Evolutionary conservation across 2,329 filamentous ascomycete species (phyloP).

Genomic region (Fusarium beomiforme): DNA sequence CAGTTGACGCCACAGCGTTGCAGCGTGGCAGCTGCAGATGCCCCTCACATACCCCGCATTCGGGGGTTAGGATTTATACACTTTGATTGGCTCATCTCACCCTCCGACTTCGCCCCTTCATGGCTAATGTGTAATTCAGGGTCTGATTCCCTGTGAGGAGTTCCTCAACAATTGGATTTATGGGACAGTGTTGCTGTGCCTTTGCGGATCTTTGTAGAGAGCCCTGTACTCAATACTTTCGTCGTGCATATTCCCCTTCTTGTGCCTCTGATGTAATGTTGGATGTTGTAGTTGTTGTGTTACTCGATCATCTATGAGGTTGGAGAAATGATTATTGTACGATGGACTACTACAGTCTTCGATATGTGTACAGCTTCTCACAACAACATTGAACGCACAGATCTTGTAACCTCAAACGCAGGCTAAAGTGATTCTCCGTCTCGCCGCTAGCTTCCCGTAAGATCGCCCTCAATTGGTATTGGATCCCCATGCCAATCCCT

Average conservation of each 20-base stretch:
- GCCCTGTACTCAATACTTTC: background rate
- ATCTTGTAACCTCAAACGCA: background rate
- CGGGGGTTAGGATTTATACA: conserved; percentile 23
- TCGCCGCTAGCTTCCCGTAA: conserved; percentile 31
- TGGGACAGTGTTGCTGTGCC: background rate
- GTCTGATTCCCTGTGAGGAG: conserved; percentile 12
- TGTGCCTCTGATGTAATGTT: background rate
- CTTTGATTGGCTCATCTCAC: conserved; percentile 26
- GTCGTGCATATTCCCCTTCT: background rate
- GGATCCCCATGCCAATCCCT: conserved; percentile 22
- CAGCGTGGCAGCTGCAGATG: conserved; percentile 24
- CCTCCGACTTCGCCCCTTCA: conserved; percentile 11
- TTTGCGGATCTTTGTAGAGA: background rate
- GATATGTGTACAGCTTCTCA: background rate
- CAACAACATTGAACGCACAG: background rate
- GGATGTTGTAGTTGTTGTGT: background rate
- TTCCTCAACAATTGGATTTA: conserved; percentile 34
- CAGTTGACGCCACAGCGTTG: background rate
- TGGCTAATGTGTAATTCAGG: conserved; percentile 23
- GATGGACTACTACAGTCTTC: background rate
- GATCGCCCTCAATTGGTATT: conserved; percentile 27
- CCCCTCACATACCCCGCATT: conserved; percentile 42
- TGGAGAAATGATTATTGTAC: background rate
- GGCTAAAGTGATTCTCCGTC: conserved; percentile 16
- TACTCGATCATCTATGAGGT: background rate